phyloP scores from a whole-genome alignment of 257 asterid species.

The Lavandula angustifolia region DNA sequence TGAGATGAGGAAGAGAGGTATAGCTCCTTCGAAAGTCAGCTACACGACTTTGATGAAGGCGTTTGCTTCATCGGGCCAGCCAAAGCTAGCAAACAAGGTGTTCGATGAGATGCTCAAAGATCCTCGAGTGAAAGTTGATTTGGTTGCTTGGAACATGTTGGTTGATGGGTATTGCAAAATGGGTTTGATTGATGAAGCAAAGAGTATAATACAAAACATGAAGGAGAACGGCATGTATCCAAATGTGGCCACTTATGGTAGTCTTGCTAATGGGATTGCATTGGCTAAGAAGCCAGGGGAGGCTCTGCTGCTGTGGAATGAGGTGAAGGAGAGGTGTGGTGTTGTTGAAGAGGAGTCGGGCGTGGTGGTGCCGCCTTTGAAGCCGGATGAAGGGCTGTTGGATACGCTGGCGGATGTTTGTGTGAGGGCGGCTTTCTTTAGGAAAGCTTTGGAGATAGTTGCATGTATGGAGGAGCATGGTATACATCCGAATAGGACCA shows the following conservation, averaged over 20 bases:
- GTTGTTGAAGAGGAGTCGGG: slow-evolving; percentile 36
- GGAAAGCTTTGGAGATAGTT: slow-evolving; percentile 84
- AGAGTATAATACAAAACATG: slow-evolving; percentile 62
- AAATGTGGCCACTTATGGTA: slow-evolving; percentile 84
- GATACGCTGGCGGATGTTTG: slow-evolving; percentile 91
- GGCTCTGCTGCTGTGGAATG: slow-evolving; percentile 91
- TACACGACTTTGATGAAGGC: slow-evolving; percentile 98
- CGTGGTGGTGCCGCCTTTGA: slow-evolving; percentile 50
- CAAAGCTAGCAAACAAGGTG: slow-evolving; percentile 73
- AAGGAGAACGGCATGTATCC: slow-evolving; percentile 68
- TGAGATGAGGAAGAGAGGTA: slow-evolving; percentile 88
- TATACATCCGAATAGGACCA: slow-evolving; percentile 80
- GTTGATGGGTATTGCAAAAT: slow-evolving; percentile 80
- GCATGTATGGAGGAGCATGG: slow-evolving; percentile 94
- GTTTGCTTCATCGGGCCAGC: slow-evolving; percentile 81
- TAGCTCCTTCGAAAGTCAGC: slow-evolving; percentile 88
- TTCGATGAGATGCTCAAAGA: slow-evolving; percentile 91
- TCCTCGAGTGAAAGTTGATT: slow-evolving; percentile 82
- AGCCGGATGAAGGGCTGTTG: slow-evolving; percentile 84
- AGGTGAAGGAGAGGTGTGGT: slow-evolving; percentile 77
- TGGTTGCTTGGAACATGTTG: slow-evolving; percentile 96
- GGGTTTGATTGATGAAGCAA: slow-evolving; percentile 77
- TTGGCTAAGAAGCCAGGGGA: slow-evolving; percentile 95
- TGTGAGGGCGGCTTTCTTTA: slow-evolving; percentile 92
- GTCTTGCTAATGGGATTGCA: slow-evolving; percentile 82